Evolutionary conservation across 1,284 basidiomycete genomes (phyloP).

Genomic region (Ustilago trichophora): DNA sequence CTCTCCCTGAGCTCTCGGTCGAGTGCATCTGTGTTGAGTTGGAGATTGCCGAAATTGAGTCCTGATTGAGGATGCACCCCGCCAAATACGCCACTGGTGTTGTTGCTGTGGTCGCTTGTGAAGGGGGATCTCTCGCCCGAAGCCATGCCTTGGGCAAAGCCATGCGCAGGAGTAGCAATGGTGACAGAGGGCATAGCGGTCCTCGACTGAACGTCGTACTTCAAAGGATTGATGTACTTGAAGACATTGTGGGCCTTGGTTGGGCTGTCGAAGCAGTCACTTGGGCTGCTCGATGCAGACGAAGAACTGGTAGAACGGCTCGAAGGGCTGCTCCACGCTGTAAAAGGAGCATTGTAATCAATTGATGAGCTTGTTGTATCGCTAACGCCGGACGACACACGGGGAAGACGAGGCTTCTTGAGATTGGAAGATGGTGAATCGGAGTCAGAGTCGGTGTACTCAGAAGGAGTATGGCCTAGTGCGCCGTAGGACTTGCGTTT

Average conservation of each 20-base stretch:
- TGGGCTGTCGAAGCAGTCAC: slow-evolving; percentile 21
- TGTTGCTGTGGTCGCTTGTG: neutral
- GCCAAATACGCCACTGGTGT: too few relatives aligned
- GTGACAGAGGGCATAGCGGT: slow-evolving; percentile 27
- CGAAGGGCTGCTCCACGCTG: slow-evolving; percentile 19
- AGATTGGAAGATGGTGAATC: neutral
- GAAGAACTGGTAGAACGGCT: slow-evolving; percentile 26
- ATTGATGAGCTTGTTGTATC: slow-evolving; percentile 10
- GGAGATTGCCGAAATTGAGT: slow-evolving; percentile 11
- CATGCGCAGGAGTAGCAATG: slow-evolving; percentile 1
- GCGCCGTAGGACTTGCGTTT: slow-evolving; percentile 35
- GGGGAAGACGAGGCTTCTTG: slow-evolving; percentile 25
- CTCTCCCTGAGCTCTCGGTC: slow-evolving; percentile 9
- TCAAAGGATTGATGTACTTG: slow-evolving; percentile 7
- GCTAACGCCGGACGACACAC: slow-evolving; percentile 3
- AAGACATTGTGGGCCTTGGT: slow-evolving; percentile 14
- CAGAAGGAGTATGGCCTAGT: slow-evolving; percentile 6
- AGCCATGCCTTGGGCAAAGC: neutral
- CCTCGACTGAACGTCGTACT: slow-evolving; percentile 1
- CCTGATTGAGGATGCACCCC: neutral
- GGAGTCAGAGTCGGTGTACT: slow-evolving; percentile 5
- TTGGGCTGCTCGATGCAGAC: slow-evolving; percentile 11
- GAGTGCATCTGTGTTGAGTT: slow-evolving; percentile 12
- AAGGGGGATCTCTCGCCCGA: slow-evolving; percentile 12
- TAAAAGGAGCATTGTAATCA: slow-evolving; percentile 10